Conservation (phyloP, 106 monocot species). For the Platanthera guangdongensis region DNA sequence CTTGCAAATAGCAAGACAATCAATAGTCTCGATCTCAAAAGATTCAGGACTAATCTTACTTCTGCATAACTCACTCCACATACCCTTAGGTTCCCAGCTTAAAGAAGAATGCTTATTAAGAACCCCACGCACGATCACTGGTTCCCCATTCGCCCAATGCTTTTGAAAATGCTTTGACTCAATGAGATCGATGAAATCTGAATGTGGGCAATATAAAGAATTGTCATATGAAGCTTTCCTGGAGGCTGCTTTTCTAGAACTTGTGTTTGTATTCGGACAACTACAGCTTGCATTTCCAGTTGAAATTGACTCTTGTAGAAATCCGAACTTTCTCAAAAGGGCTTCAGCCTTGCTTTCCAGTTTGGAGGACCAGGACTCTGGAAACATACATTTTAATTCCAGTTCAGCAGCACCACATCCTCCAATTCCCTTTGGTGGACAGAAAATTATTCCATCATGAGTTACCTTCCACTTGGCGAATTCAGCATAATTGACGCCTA, state of each 20-base stretch:
- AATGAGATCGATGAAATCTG: conserved; percentile 17
- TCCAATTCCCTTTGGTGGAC: conserved; percentile 47
- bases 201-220: conserved; percentile 52
- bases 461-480: conserved; percentile 28
- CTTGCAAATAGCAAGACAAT: conserved; percentile 66
- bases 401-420: conserved; percentile 44
- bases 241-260: conserved; percentile 50
- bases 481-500: not conserved
- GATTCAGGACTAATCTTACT: conserved; percentile 18
- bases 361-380: conserved; percentile 19
- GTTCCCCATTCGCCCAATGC: conserved; percentile 64
- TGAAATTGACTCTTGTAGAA: not conserved
- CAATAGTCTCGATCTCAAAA: conserved; percentile 37
- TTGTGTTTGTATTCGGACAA: conserved; percentile 16
- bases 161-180: conserved; percentile 47
- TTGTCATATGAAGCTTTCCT: conserved; percentile 47
- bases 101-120: conserved; percentile 31
- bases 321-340: conserved; percentile 3
- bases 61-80: conserved; percentile 35
- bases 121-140: conserved; percentile 60
- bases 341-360: conserved; percentile 31
- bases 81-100: conserved; percentile 63
- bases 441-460: conserved; percentile 36
- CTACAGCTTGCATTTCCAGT: conserved; percentile 4
- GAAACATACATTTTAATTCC: conserved; percentile 38